Evolutionary conservation across 2,329 filamentous ascomycete genomes (phyloP).

Genomic region (Aschersonia sp.): DNA sequence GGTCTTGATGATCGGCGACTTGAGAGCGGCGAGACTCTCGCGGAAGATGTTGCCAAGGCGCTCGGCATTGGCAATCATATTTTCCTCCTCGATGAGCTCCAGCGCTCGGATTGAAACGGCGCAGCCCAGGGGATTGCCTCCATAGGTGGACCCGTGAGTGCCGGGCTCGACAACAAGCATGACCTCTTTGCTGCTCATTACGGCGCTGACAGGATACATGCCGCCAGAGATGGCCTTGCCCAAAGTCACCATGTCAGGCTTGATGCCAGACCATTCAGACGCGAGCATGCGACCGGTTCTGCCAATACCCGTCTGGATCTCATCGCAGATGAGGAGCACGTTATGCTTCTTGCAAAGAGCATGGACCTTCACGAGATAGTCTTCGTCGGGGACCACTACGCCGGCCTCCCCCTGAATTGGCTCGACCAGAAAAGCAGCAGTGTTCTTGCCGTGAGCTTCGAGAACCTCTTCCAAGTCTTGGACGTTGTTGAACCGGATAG

Average conservation of each 20-base stretch:
- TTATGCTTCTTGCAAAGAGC: conserved; percentile 91
- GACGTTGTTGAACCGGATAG: conserved; percentile 78
- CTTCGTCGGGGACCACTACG: conserved; percentile 84
- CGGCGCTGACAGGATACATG: conserved; percentile 97
- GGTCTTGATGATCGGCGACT: conserved; percentile 65
- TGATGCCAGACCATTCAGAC: conserved; percentile 88
- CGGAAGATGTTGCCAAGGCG: conserved; percentile 72
- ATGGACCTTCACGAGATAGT: conserved; percentile 69
- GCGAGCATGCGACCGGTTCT: conserved; percentile 89
- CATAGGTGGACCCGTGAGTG: conserved; percentile 96
- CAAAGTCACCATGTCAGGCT: conserved; percentile 85
- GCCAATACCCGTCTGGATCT: conserved; percentile 96
- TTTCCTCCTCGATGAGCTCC: conserved; percentile 85
- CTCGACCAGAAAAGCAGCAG: conserved; percentile 87
- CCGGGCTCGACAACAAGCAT: conserved; percentile 95
- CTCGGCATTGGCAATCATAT: conserved; percentile 73
- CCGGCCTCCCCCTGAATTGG: conserved; percentile 96
- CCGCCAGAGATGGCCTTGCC: conserved; percentile 97
- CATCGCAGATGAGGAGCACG: conserved; percentile 89
- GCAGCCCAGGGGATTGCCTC: conserved; percentile 89
- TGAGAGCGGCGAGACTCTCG: conserved; percentile 58
- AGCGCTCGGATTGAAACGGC: conserved; percentile 91
- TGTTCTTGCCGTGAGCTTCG: conserved; percentile 67
- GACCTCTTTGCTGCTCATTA: conserved; percentile 74
- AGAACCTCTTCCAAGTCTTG: conserved; percentile 66